Evolutionary conservation across 495 filamentous ascomycete species (phyloP).

Genomic region (Astrothelium subdiscretum): DNA sequence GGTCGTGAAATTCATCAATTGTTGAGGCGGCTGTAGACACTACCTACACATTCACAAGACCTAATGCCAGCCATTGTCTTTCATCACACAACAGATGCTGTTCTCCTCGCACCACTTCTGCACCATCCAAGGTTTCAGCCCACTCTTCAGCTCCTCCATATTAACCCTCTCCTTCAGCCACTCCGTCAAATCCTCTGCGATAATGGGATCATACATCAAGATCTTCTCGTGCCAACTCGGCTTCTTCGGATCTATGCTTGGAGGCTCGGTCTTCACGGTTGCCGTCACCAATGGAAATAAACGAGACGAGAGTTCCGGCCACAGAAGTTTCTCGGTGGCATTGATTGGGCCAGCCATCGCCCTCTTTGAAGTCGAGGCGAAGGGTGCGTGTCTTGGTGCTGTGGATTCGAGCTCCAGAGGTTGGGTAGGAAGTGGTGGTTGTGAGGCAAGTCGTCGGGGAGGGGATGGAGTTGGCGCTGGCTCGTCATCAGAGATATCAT

Average conservation of each 20-base stretch:
- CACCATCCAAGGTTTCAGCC: slow-evolving; percentile 47
- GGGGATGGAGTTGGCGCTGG: slow-evolving; percentile 21
- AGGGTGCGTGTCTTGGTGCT: neutral
- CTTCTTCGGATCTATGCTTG: slow-evolving; percentile 34
- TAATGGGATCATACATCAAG: slow-evolving; percentile 83
- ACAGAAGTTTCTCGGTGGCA: slow-evolving; percentile 9
- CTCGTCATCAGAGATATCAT: slow-evolving; percentile 29
- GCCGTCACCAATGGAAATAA: slow-evolving; percentile 54
- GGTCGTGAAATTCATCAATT: too few species aligned
- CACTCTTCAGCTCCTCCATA: slow-evolving; percentile 46
- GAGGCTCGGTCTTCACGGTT: slow-evolving; percentile 44
- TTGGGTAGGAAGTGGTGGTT: slow-evolving; percentile 7
- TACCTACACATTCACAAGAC: neutral
- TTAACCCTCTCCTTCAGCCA: slow-evolving; percentile 59
- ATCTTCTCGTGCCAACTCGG: slow-evolving; percentile 84
- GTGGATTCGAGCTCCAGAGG: slow-evolving; percentile 8
- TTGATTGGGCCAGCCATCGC: neutral
- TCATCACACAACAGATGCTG: slow-evolving; percentile 24
- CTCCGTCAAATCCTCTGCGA: slow-evolving; percentile 70
- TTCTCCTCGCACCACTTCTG: slow-evolving; percentile 78
- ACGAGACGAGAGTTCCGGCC: slow-evolving; percentile 7
- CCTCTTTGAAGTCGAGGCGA: neutral
- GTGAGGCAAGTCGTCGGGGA: slow-evolving; percentile 18
- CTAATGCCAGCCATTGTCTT: slow-evolving; percentile 2
- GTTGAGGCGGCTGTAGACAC: too few species aligned